These are phyloP conservation scores for Cucumis hystrix DNA, from an alignment of 306 rosid species.

Conservation along the genomic window DNA sequence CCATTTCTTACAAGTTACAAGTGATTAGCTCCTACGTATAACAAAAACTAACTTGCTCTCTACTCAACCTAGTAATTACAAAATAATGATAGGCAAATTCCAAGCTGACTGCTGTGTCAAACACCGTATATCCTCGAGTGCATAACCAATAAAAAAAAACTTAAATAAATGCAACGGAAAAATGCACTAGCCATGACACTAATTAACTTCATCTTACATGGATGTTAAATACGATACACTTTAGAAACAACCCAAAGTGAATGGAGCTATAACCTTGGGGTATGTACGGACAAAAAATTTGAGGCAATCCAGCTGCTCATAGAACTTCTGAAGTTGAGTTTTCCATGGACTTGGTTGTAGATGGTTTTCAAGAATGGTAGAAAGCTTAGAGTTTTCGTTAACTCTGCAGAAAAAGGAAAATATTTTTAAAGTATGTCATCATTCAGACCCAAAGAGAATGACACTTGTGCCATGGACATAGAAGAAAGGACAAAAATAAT, in stretches of 20 bases:
- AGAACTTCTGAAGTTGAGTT: slow-evolving; percentile 47
- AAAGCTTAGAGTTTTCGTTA: slow-evolving; percentile 38
- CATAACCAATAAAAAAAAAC: neutral
- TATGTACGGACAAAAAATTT: slow-evolving; percentile 56
- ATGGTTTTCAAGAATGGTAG: slow-evolving; percentile 50
- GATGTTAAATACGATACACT: neutral
- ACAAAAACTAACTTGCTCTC: neutral
- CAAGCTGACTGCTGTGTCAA: neutral
- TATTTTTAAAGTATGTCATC: neutral
- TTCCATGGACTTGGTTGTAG: slow-evolving; percentile 72
- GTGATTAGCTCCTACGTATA: neutral
- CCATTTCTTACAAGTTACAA: neutral
- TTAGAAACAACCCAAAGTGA: neutral
- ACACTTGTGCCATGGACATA: neutral
- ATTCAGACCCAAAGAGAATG: neutral
- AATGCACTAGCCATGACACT: neutral
- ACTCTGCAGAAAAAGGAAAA: slow-evolving; percentile 30
- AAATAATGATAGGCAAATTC: neutral
- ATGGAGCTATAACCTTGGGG: slow-evolving; percentile 44
- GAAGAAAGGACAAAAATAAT: neutral
- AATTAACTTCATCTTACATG: neutral
- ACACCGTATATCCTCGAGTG: neutral
- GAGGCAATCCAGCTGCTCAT: slow-evolving; percentile 37
- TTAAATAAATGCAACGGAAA: neutral
- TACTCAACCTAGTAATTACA: neutral